phyloP scores from a whole-genome alignment of 106 monocot genomes.

The Dactylorhiza incarnata region DNA sequence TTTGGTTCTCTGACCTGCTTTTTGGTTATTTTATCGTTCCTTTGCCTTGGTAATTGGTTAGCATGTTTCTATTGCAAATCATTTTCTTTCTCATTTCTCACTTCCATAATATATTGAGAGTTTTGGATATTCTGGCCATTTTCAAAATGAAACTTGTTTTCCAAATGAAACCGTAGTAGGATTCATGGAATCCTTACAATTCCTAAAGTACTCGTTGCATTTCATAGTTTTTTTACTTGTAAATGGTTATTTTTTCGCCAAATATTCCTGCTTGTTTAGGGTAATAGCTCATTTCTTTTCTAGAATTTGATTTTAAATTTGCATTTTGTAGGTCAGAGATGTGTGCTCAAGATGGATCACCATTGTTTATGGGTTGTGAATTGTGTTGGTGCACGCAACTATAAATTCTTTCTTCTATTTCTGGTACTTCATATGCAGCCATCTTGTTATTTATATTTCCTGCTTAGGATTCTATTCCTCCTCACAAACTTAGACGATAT shows the following conservation, averaged over 20 bases:
- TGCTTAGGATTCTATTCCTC: neutral
- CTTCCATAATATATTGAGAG: neutral
- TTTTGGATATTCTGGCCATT: neutral
- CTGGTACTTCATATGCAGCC: conserved; percentile 37
- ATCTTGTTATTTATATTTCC: neutral
- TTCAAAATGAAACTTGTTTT: neutral
- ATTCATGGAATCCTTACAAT: neutral
- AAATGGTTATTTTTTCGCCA: neutral
- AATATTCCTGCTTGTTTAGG: neutral
- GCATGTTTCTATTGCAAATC: neutral
- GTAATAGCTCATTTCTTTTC: neutral
- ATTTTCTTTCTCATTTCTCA: neutral
- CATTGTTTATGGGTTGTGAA: conserved; percentile 98
- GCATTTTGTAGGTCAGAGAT: conserved; percentile 71
- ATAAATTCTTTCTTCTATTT: conserved; percentile 92
- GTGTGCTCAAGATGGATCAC: conserved; percentile 98
- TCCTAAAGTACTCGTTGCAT: neutral
- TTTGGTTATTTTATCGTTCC: neutral
- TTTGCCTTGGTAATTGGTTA: neutral
- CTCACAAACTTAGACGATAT: neutral
- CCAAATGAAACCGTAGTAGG: neutral
- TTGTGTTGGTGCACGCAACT: conserved; percentile 87
- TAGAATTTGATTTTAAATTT: neutral
- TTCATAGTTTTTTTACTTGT: neutral
- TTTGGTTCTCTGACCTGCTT: neutral